A percentile compares a stretch with the other conserved stretches of the same genome.
phyloP scores from a whole-genome alignment of 2,329 filamentous ascomycete species.

The Cytospora schulzeri region DNA sequence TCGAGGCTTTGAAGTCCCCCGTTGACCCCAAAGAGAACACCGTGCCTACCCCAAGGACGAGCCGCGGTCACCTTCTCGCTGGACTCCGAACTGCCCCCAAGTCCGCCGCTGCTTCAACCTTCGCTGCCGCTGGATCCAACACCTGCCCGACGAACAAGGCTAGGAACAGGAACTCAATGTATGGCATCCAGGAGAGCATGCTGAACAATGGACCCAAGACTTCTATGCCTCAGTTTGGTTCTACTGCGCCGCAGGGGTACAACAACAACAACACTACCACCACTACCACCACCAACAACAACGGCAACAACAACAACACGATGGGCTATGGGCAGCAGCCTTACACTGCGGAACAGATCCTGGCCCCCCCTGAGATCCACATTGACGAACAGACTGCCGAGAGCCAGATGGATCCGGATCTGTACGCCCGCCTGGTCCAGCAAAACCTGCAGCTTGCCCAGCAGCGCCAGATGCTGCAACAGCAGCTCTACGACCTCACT shows the following conservation, averaged over 20 bases:
- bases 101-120: constrained; percentile 71
- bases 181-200: constrained; percentile 46
- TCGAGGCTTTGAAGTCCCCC: constrained; percentile 70
- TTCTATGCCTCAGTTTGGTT: constrained; percentile 47
- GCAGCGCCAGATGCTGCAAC: constrained; percentile 92
- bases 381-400: constrained; percentile 66
- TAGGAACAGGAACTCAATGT: constrained; percentile 47
- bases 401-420: constrained; percentile 77
- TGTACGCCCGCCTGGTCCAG: constrained; percentile 86
- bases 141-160: constrained; percentile 43
- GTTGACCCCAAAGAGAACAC: constrained; percentile 65
- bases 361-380: constrained; percentile 80
- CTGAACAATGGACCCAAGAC: constrained; percentile 58
- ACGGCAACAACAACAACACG: constrained; percentile 25
- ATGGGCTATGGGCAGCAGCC: constrained; percentile 41
- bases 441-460: constrained; percentile 92
- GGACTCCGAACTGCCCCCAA: constrained; percentile 93
- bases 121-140: constrained; percentile 50
- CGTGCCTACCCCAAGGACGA: constrained; percentile 83
- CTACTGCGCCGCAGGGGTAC: constrained; percentile 36
- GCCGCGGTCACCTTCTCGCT: constrained; percentile 90
- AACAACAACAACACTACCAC: constrained; percentile 36
- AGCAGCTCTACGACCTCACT: constrained; percentile 85
- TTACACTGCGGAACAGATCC: constrained; percentile 84
- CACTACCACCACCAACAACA: constrained; percentile 35